Percentiles rank a stretch among this genome's conserved stretches.
phyloP scores from a whole-genome alignment of 306 rosid species.

The Cucumis sativus region DNA sequence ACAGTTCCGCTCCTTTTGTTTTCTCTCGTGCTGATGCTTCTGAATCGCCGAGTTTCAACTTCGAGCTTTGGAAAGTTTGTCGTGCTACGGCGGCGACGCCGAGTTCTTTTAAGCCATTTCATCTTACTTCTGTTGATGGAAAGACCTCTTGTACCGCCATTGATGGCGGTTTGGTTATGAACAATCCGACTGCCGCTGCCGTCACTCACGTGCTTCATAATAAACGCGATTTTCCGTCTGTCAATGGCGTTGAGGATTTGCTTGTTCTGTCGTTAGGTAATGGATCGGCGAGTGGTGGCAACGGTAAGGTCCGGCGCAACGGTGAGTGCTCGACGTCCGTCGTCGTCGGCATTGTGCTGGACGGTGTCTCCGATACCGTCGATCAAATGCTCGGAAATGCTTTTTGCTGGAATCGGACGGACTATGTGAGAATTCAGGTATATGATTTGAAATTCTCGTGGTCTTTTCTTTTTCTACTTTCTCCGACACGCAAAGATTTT shows the following conservation, averaged over 20 bases:
- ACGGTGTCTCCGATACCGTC: constrained; percentile 83
- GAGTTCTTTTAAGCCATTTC: constrained; percentile 55
- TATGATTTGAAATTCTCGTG: constrained; percentile 1
- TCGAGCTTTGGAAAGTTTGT: constrained; percentile 90
- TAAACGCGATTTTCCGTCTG: constrained; percentile 84
- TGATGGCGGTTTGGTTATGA: constrained; percentile 93
- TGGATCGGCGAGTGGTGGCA: constrained; percentile 27
- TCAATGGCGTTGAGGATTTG: constrained; percentile 73
- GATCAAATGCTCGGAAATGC: constrained; percentile 96
- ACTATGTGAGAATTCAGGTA: constrained; percentile 93
- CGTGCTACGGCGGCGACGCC: constrained; percentile 93
- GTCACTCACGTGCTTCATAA: constrained; percentile 90
- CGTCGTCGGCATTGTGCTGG: constrained; percentile 70
- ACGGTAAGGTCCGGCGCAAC: constrained; percentile 19
- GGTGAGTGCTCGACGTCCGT: constrained; percentile 47
- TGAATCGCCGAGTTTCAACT: constrained; percentile 82
- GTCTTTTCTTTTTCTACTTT: background rate
- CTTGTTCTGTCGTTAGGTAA: constrained; percentile 72
- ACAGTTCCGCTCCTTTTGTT: constrained; percentile 89
- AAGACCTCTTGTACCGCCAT: constrained; percentile 74
- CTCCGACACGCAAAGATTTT: constrained; percentile 1
- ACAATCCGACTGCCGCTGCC: constrained; percentile 89
- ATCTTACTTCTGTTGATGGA: constrained; percentile 64
- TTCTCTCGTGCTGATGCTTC: constrained; percentile 91
- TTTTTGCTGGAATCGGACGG: constrained; percentile 82